Evolutionary conservation across 495 filamentous ascomycete genomes (phyloP), one percentile per base, ranked within the genome.

Genomic region (Astrothelium macrocarpum): DNA sequence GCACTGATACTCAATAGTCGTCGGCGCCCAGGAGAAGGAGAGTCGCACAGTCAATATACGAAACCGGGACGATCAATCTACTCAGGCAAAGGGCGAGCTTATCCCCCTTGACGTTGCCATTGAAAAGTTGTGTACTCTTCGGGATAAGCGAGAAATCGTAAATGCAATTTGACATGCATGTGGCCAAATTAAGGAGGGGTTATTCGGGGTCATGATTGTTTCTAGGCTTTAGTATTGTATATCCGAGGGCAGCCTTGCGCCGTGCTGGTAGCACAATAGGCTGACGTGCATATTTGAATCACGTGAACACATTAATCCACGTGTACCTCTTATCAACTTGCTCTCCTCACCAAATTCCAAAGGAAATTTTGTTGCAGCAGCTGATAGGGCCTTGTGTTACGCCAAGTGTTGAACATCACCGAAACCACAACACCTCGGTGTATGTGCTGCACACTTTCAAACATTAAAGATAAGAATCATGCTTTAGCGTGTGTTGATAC

Each of bases 51-150:
- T 96, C 65, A 97, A 96, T 71, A 88, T 96, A 68, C 85, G 93
- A 36, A 94, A 93, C 76, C 83, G 93, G 62, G 93, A 97, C 71
- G 89, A 95, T 72, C 86, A 84, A 18, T 83, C 85, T 10, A 90
- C 85, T 31, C 93, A 97, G 76, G 85, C 86, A 42, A 81, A 83
- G 74, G 87, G 87, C 5, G 78, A 85, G 49, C 75, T 92, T 70
- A 77, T 96, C 23, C 80, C 85, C 34, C 76, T 96, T 23, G 84
- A 91, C 45, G 90, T 93, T 72, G 90, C 84, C 0, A 77, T 96
- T 14, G 73, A 77, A 72, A 94, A 93, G 78, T 76, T 97, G 64
- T 75, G 72, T 58, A 79, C 78, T 61, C 76, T 97, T 68, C 82
- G 85, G 70, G 86, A 88, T 71, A 85, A 68, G 66, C 45, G 68